These are phyloP conservation scores for Raffaelea ambrosiae DNA, from an alignment of 2,329 filamentous ascomycete species.

Conservation along the genomic window DNA sequence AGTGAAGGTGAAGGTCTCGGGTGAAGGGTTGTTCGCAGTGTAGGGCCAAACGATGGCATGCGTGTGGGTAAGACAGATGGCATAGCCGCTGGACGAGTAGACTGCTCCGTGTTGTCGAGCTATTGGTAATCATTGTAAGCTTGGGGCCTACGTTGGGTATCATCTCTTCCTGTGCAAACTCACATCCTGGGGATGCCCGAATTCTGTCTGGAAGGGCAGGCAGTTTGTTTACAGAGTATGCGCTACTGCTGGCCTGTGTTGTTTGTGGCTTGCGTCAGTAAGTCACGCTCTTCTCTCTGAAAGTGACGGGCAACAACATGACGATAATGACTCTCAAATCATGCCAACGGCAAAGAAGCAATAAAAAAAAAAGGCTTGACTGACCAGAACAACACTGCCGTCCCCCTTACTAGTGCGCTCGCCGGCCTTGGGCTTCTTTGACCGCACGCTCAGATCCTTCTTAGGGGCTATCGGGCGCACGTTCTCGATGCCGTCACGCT, in stretches of 20 bases:
- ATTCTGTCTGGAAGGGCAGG: constrained; percentile 74
- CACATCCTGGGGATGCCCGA: constrained; percentile 57
- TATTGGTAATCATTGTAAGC: too few species aligned
- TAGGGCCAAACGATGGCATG: constrained; percentile 92
- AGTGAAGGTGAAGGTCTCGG: constrained; percentile 72
- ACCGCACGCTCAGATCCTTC: constrained; percentile 50
- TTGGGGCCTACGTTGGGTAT: too few species aligned
- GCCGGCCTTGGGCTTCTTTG: constrained; percentile 54
- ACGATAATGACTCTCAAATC: too few species aligned
- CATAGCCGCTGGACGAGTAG: constrained; percentile 60
- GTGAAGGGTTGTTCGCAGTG: constrained; percentile 55
- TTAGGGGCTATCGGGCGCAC: constrained; percentile 19
- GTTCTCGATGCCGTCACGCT: constrained; percentile 39
- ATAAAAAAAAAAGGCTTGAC: background rate
- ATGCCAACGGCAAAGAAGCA: background rate
- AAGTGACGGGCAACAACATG: too few species aligned
- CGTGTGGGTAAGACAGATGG: constrained; percentile 69
- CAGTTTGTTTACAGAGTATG: constrained; percentile 78
- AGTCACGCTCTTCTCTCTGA: too few species aligned
- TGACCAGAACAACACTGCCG: constrained; percentile 56
- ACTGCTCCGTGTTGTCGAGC: constrained; percentile 59
- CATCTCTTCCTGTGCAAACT: constrained; percentile 25
- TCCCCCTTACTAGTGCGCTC: constrained; percentile 60
- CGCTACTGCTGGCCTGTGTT: constrained; percentile 67
- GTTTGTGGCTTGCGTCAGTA: background rate